Base-by-base conservation (phyloP, 2,329 filamentous ascomycete species). In the Lachnellula suecica region DNA sequence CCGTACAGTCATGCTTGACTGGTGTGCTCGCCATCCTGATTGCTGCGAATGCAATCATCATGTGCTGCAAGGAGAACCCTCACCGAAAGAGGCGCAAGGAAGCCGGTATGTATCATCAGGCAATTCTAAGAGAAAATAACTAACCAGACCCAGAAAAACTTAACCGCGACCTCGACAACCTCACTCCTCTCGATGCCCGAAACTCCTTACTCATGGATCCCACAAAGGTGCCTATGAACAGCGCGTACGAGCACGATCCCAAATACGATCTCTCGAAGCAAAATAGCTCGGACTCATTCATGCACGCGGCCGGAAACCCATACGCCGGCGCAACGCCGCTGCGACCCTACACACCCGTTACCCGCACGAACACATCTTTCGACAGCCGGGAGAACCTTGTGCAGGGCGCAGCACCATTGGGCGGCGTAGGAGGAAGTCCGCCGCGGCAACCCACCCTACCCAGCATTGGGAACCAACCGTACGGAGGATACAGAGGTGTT, bases 11-110 rank as follows among this genome's bases (percentile, higher is more conserved):
- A 0, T 82, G 86, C 0, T 74, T 99, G 60, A 96, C 92, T 5
- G 91, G 82, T 56, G 71, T 91, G 22, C 78, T 99, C 51, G 92
- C 90, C 3, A 88, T 97, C 47, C 78, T 97, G 25, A 96, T 99
- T 62, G 81, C 82, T 10, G 89, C 92, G 74, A 97, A 97, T 67
- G 90, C 90, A 43, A 83, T 97, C 66, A 88, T 90, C 63, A 81
- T 85, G 47, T 91, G 86, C 72, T 85, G 84, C 79, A 88, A 88
- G 68, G 83, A 91, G 74, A 97, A 97, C 74, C 92, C 93, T 4
- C 93, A 97, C 71, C 85, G 88, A 59, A 87, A 87, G 79, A 85
- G 86, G 66, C 86, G 90, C 72, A 96, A 95, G 81, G 89, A 93
- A 73, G 84, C 90, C 70, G 90, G 90, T 90, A 88, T 82, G 85